phyloP scores from a whole-genome alignment of 1,139 yeast genomes.

The Zygosaccharomyces pseudobailii region DNA sequence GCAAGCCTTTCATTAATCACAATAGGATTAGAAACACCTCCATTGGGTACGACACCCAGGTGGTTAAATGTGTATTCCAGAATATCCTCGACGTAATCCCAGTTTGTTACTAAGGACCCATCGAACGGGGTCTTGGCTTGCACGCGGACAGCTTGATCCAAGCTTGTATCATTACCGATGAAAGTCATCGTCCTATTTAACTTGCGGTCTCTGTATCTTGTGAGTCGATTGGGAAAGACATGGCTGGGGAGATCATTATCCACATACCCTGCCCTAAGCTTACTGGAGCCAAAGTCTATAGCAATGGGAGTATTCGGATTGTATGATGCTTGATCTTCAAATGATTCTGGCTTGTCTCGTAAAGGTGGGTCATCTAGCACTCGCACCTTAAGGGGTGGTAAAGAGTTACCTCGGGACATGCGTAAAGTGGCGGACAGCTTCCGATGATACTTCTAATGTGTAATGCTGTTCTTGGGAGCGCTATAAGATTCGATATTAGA shows the following conservation, averaged over 20 bases:
- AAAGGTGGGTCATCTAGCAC: conserved; percentile 46
- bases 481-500: background rate
- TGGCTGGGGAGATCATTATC: conserved; percentile 51
- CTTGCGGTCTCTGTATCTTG: conserved; percentile 77
- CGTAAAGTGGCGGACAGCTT: background rate
- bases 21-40: conserved; percentile 65
- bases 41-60: conserved; percentile 54
- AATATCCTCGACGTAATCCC: conserved; percentile 85
- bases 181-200: conserved; percentile 58
- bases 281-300: conserved; percentile 69
- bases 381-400: conserved; percentile 49
- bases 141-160: conserved; percentile 65
- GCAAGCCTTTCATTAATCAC: conserved; percentile 78
- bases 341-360: conserved; percentile 46
- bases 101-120: conserved; percentile 78
- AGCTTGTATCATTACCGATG: conserved; percentile 75
- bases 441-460: no score
- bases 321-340: conserved; percentile 44
- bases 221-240: conserved; percentile 61
- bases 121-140: conserved; percentile 80
- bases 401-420: conserved; percentile 29
- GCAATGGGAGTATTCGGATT: conserved; percentile 66
- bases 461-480: background rate
- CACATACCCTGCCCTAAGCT: conserved; percentile 70
- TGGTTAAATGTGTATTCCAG: conserved; percentile 82